Conservation (phyloP, 108 stramenopile genomes). For the Pseudonitzschia multiseries region DNA sequence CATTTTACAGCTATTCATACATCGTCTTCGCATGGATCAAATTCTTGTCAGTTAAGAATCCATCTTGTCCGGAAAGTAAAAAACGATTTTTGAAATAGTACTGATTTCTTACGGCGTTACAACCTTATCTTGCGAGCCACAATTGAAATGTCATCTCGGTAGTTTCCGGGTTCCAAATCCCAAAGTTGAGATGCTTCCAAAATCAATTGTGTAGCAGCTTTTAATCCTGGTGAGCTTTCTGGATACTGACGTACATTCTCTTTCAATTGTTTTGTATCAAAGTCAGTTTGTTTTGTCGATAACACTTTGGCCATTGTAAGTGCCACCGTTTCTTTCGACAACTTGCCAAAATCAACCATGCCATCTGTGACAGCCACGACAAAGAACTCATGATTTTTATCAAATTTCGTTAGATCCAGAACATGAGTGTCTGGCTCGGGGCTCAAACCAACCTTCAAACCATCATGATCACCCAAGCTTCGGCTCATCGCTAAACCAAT, state of each 20-base stretch:
- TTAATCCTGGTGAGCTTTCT: neutral
- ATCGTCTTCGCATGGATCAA: neutral
- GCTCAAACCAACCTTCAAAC: conserved; percentile 49
- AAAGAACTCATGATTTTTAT: conserved; percentile 40
- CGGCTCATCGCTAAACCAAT: conserved; percentile 79
- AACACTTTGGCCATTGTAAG: conserved; percentile 45
- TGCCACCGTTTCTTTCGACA: conserved; percentile 46
- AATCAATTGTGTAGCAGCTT: conserved; percentile 26
- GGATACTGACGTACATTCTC: neutral
- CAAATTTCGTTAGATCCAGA: conserved; percentile 28
- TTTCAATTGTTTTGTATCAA: neutral
- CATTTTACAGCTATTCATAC: no score
- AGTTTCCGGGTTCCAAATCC: conserved; percentile 21
- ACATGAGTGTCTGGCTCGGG: conserved; percentile 64
- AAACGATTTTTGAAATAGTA: no score
- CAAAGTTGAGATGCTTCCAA: conserved; percentile 27
- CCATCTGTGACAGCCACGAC: conserved; percentile 72
- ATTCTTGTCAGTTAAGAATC: no score
- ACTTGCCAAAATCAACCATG: conserved; percentile 46
- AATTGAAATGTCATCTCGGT: conserved; percentile 44
- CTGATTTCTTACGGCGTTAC: no score
- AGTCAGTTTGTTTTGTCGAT: neutral
- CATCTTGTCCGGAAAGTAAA: no score
- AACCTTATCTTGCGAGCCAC: conserved; percentile 25
- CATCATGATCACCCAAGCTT: conserved; percentile 70